Percentiles rank a stretch among this genome's conserved stretches.
phyloP scores from a whole-genome alignment of 2,329 filamentous ascomycete genomes.

The Whalleya microplaca region DNA sequence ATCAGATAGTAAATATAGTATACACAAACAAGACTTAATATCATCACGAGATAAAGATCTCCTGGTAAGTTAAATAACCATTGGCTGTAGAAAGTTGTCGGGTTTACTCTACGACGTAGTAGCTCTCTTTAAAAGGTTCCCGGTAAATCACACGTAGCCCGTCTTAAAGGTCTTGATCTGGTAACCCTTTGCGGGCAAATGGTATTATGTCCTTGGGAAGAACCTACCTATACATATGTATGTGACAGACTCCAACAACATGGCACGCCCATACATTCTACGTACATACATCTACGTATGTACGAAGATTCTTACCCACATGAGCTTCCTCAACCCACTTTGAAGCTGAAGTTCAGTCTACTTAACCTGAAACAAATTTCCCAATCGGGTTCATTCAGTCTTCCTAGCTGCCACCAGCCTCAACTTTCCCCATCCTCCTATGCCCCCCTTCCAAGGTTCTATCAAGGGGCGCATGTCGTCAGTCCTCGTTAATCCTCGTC shows the following conservation, averaged over 20 bases:
- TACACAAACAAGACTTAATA: background rate
- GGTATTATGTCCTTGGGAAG: background rate
- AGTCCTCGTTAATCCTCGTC: too few relatives aligned
- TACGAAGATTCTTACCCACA: background rate
- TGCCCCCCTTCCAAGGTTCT: conserved; percentile 17
- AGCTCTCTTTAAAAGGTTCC: too few relatives aligned
- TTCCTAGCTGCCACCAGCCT: conserved; percentile 34
- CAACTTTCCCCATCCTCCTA: conserved; percentile 28
- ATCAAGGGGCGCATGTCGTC: conserved; percentile 13
- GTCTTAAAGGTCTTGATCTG: background rate
- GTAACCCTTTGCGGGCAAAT: background rate
- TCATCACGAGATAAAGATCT: too few relatives aligned
- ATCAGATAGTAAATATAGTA: background rate
- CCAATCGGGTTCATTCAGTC: conserved; percentile 21
- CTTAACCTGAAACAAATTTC: conserved; percentile 16
- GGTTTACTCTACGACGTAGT: too few relatives aligned
- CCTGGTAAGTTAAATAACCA: background rate
- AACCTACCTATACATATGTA: conserved; percentile 6
- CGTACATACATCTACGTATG: conserved; percentile 5
- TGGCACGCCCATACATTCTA: background rate
- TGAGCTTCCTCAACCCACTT: background rate
- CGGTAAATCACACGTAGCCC: background rate
- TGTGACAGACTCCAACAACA: background rate
- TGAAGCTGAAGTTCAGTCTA: background rate
- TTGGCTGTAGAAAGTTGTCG: background rate